phyloP scores from a whole-genome alignment of 805 yeast genomes.

The Ogataea henricii region DNA sequence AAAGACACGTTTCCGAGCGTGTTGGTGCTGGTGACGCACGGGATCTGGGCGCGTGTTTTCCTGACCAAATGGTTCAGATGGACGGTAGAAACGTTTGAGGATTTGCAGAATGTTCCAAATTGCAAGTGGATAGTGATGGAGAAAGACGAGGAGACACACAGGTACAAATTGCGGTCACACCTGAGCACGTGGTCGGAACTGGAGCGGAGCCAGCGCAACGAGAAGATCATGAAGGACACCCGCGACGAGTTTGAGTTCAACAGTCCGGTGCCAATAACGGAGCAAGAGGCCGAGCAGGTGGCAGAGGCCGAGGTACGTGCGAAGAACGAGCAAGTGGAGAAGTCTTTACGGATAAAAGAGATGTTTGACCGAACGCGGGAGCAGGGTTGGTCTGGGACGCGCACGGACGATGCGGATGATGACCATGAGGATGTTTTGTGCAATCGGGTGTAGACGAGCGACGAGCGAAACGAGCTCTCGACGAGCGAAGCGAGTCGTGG shows the following conservation, averaged over 20 bases:
- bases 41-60: conserved; percentile 92
- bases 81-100: conserved; percentile 88
- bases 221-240: conserved; percentile 27
- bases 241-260: conserved; percentile 29
- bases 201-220: conserved; percentile 30
- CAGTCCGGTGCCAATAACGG: conserved; percentile 23
- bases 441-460: conserved; percentile 1
- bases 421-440: conserved; percentile 24
- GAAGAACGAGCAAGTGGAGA: conserved; percentile 42
- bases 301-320: conserved; percentile 48
- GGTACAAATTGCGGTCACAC: conserved; percentile 60
- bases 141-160: conserved; percentile 46
- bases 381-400: conserved; percentile 3
- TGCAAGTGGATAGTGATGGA: conserved; percentile 84
- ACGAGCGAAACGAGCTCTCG: not conserved
- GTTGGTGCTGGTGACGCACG: conserved; percentile 85
- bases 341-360: conserved; percentile 44
- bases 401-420: conserved; percentile 26
- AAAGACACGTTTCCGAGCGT: conserved; percentile 73
- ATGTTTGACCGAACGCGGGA: conserved; percentile 33
- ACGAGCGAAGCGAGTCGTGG: too few relatives aligned
- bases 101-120: conserved; percentile 79
- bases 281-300: conserved; percentile 29
- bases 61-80: conserved; percentile 94
- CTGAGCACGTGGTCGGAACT: conserved; percentile 73